Conservation (phyloP, 371 early-diverging fungal species). For the Zancudomyces culisetae region DNA sequence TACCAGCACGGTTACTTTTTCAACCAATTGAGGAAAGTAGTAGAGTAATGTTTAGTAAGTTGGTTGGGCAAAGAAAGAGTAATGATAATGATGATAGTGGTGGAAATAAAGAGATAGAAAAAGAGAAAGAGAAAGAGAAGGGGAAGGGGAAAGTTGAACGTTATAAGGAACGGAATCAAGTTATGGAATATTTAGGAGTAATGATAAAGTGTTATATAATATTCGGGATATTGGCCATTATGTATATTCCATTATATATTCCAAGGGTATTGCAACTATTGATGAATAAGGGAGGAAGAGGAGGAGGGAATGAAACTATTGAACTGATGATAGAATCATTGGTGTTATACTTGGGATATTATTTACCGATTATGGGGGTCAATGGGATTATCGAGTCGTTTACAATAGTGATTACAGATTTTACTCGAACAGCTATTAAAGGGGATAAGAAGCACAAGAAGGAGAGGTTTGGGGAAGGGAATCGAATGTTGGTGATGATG, state of each 20-base stretch:
- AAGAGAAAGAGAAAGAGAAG: not conserved
- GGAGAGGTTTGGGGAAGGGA: too few relatives aligned
- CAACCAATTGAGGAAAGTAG: constrained; percentile 84
- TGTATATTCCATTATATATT: constrained; percentile 70
- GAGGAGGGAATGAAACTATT: constrained; percentile 29
- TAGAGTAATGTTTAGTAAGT: constrained; percentile 57
- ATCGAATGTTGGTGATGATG: too few relatives aligned
- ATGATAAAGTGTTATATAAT: constrained; percentile 57
- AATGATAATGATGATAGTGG: too few relatives aligned
- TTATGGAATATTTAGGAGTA: constrained; percentile 23
- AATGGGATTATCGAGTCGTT: constrained; percentile 92
- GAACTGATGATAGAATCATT: constrained; percentile 41
- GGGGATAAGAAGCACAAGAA: too few relatives aligned
- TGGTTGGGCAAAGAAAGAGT: not conserved
- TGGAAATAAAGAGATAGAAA: too few relatives aligned
- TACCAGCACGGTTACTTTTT: constrained; percentile 75
- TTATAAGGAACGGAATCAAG: not conserved
- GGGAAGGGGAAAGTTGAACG: not conserved
- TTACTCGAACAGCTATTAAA: constrained; percentile 32
- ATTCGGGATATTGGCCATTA: constrained; percentile 56
- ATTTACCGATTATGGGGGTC: constrained; percentile 82
- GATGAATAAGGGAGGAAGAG: constrained; percentile 41
- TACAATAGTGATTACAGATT: constrained; percentile 49
- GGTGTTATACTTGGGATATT: constrained; percentile 58
- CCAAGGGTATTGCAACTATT: constrained; percentile 47